Conservation (phyloP, 2,329 filamentous ascomycete species). For the Epichloe gansuensis region DNA sequence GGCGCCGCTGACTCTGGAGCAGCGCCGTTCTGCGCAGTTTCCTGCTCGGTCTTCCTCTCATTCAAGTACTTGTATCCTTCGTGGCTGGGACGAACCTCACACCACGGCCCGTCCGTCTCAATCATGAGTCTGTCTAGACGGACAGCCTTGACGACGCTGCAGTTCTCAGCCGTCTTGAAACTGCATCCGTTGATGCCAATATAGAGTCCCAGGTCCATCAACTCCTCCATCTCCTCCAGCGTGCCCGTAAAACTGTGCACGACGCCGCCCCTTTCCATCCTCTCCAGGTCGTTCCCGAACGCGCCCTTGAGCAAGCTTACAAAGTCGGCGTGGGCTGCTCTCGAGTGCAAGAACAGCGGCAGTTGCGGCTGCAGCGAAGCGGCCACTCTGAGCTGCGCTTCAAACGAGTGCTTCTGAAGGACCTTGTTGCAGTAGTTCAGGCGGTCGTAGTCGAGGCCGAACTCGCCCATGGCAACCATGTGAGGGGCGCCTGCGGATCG, state of each 20-base stretch:
- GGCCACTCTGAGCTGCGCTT: slow-evolving; percentile 67
- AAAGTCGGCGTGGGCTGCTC: slow-evolving; percentile 79
- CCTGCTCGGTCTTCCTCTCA: slow-evolving; percentile 22
- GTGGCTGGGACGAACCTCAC: slow-evolving; percentile 82
- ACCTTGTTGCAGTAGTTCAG: slow-evolving; percentile 69
- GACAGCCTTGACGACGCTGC: slow-evolving; percentile 69
- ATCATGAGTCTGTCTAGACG: slow-evolving; percentile 74
- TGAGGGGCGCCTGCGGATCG: slow-evolving; percentile 28
- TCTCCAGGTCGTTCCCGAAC: slow-evolving; percentile 46
- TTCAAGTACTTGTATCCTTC: slow-evolving; percentile 63
- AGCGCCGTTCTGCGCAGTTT: slow-evolving; percentile 14
- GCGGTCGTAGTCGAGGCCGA: slow-evolving; percentile 92
- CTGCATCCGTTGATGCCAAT: slow-evolving; percentile 96
- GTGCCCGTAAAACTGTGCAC: slow-evolving; percentile 95
- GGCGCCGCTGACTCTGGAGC: slow-evolving; percentile 7
- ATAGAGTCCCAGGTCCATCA: slow-evolving; percentile 71
- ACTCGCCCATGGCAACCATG: slow-evolving; percentile 79
- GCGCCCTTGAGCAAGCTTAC: slow-evolving; percentile 51
- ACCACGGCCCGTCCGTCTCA: slow-evolving; percentile 97
- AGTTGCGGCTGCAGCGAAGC: slow-evolving; percentile 56
- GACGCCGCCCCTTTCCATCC: slow-evolving; percentile 61
- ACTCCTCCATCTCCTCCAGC: slow-evolving; percentile 65
- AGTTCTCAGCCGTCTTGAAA: slow-evolving; percentile 86
- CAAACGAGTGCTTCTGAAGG: slow-evolving; percentile 75
- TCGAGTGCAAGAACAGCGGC: slow-evolving; percentile 83